phyloP scores from a whole-genome alignment of 2,329 filamentous ascomycete species.

The Diaporthe sp. region DNA sequence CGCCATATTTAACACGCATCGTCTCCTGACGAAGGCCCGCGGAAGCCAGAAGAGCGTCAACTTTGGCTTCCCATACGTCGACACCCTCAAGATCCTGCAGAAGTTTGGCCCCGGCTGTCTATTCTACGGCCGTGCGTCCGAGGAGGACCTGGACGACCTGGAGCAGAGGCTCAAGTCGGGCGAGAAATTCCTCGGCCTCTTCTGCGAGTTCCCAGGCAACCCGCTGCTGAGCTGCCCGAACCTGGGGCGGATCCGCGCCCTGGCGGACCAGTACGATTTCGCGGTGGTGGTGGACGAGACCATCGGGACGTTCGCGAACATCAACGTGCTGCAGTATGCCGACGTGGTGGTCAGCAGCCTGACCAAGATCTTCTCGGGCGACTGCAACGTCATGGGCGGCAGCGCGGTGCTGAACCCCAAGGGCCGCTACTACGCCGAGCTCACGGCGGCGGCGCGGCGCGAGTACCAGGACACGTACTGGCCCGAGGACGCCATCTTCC shows the following conservation, averaged over 20 bases:
- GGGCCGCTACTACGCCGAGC: conserved; percentile 75
- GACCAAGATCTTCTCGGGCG: conserved; percentile 97
- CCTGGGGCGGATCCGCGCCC: conserved; percentile 80
- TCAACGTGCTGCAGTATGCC: conserved; percentile 89
- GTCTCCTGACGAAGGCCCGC: conserved; percentile 75
- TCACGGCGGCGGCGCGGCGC: conserved; percentile 76
- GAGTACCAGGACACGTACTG: conserved; percentile 93
- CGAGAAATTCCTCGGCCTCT: conserved; percentile 84
- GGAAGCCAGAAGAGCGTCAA: conserved; percentile 83
- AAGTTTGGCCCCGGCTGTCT: conserved; percentile 92
- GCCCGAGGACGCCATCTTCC: conserved; percentile 93
- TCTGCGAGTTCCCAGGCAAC: conserved; percentile 96
- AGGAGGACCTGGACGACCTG: conserved; percentile 85
- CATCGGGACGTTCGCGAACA: conserved; percentile 95
- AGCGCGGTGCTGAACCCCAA: conserved; percentile 76
- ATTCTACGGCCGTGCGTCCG: conserved; percentile 88
- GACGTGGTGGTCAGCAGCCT: conserved; percentile 95
- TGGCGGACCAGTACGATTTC: conserved; percentile 90
- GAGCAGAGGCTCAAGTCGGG: conserved; percentile 79
- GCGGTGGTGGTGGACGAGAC: conserved; percentile 95
- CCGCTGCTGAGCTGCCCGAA: conserved; percentile 89
- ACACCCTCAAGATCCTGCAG: conserved; percentile 93
- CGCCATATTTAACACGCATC: conserved; percentile 91
- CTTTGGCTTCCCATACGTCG: conserved; percentile 98
- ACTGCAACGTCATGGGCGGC: conserved; percentile 98